These are phyloP conservation scores for Cavenderia fasciculata DNA, from an alignment of 78 protist genomes.

Conservation along the genomic window DNA sequence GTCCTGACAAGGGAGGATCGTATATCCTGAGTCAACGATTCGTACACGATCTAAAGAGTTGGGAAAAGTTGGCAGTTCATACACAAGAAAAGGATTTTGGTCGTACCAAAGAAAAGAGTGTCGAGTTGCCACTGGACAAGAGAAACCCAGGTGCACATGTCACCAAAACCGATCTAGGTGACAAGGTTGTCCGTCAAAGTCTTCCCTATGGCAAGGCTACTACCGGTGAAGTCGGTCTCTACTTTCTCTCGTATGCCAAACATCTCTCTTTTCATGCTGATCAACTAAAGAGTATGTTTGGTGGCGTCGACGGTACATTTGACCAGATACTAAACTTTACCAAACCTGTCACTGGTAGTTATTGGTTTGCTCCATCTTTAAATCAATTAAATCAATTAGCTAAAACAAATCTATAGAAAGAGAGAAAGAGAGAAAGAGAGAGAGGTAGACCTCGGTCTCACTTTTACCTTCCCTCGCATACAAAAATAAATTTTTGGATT, in stretches of 20 bases:
- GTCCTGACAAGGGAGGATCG: conserved; percentile 13
- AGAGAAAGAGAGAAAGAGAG: too few species aligned
- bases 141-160: conserved; percentile 21
- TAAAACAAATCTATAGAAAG: too few species aligned
- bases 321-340: neutral
- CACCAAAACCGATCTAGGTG: conserved; percentile 15
- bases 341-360: conserved; percentile 27
- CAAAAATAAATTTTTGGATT: too few species aligned
- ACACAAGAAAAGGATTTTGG: conserved; percentile 26
- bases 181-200: conserved; percentile 46
- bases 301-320: conserved; percentile 17
- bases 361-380: conserved; percentile 52
- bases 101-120: conserved; percentile 16
- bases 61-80: neutral
- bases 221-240: conserved; percentile 23
- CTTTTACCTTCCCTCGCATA: too few species aligned
- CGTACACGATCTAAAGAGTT: conserved; percentile 24
- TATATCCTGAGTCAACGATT: conserved; percentile 31
- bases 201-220: conserved; percentile 34
- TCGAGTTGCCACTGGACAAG: conserved; percentile 5
- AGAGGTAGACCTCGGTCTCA: too few species aligned
- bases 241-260: conserved; percentile 16
- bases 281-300: conserved; percentile 58
- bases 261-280: conserved; percentile 10
- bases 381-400: conserved; percentile 27